Evolutionary conservation across 345 rosid species (phyloP), one percentile per base, ranked within the genome.

Genomic region (Geranium brycei): DNA sequence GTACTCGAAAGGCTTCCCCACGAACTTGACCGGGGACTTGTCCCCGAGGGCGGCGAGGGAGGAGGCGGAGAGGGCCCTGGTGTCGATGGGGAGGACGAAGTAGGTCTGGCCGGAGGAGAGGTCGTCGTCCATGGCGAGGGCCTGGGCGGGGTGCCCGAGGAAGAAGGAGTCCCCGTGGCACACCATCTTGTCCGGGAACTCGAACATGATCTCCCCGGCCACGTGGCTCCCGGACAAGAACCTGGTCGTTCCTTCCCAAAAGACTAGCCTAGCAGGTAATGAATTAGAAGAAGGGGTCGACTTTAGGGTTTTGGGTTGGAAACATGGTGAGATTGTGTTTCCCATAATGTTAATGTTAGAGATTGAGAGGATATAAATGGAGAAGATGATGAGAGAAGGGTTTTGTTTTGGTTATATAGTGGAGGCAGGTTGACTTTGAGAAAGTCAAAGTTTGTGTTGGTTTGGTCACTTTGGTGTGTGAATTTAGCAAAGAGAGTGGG

Each of bases 151-250:
- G 15, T 73, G 92, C 38, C 98, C 98, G 31, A 91, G 78, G 87
- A 80, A 91, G 87, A 91, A 89, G 41, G 98, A 85, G 51, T 84
- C 89, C n/a, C 88, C 87, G n/a, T 79, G 91, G 78, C 89, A 85
- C 7, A 91, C 86, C 60, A 91, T 79, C 68, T 67, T 82, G 71
- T 89, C 93, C 0, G 98, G 96, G 61, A 77, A 81, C 76, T 87
- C 87, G 16, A 91, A 89, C 98, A 91, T 91, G 80, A 91, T 76
- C 72, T 87, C 92, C 23, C 98, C 98, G 14, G 98, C 98, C 3
- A 87, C 66, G 69, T 84, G 96, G 47, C 73, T 83, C 4, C 80
- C 87, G 12, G 69, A 40, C 31, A 87, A 60, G 58, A 79, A 67
- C 67, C 72, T 81, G 4, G 86, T 85, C 0, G 77, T 63, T 71